These are phyloP conservation scores for Pyronema domesticum DNA, from an alignment of 495 filamentous ascomycete species.

Conservation along the genomic window DNA sequence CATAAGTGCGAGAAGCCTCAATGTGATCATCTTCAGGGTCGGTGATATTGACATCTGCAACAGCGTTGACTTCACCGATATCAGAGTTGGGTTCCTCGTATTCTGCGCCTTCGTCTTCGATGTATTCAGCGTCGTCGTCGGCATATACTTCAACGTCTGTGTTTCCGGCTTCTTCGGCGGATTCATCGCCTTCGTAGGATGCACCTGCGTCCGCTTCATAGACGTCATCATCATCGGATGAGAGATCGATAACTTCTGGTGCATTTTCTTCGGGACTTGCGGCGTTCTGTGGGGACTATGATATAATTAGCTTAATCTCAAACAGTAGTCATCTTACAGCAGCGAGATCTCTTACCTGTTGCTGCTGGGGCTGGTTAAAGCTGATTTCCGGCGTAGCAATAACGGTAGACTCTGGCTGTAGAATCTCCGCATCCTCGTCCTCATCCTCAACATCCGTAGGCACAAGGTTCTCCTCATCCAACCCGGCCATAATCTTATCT, in stretches of 20 bases:
- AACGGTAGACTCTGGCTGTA: not conserved
- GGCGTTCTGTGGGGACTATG: not conserved
- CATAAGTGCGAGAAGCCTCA: too few relatives aligned
- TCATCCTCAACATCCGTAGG: constrained; percentile 6
- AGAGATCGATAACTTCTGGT: too few relatives aligned
- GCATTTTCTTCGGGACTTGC: not conserved
- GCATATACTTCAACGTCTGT: too few relatives aligned
- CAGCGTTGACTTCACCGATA: too few relatives aligned
- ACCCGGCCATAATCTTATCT: not conserved
- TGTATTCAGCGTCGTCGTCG: too few relatives aligned
- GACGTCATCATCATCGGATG: constrained; percentile 4
- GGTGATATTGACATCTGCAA: too few relatives aligned
- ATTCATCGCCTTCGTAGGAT: constrained; percentile 1
- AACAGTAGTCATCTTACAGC: not conserved
- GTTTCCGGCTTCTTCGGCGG: not conserved
- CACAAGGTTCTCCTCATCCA: not conserved
- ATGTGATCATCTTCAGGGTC: too few relatives aligned
- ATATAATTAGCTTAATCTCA: not conserved
- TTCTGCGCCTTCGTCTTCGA: not conserved
- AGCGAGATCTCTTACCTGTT: too few relatives aligned
- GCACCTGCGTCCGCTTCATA: not conserved
- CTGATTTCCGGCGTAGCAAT: too few relatives aligned
- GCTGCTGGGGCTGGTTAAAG: too few relatives aligned
- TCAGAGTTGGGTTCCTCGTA: not conserved
- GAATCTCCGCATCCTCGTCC: constrained; percentile 16